These are phyloP conservation scores for Viola pubescens DNA, from an alignment of 441 rosid species.

Conservation along the genomic window DNA sequence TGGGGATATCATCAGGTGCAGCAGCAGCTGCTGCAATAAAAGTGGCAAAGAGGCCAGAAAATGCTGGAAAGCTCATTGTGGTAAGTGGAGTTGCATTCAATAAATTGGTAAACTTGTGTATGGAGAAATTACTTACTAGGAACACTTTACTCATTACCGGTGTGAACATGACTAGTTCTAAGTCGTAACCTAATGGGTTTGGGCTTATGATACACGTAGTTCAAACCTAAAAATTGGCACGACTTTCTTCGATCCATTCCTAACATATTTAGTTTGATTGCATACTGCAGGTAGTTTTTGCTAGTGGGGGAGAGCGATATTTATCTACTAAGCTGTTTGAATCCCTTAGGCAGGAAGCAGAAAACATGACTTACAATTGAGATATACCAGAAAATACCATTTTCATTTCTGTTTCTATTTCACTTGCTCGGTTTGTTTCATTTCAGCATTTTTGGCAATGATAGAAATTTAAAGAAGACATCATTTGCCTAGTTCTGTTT, in stretches of 20 bases:
- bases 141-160: background rate
- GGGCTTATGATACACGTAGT: background rate
- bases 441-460: too few species aligned
- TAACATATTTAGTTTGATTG: background rate
- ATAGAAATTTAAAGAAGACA: too few species aligned
- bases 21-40: slow-evolving; percentile 49
- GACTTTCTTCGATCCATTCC: background rate
- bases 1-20: slow-evolving; percentile 66
- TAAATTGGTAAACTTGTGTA: background rate
- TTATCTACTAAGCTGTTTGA: slow-evolving; percentile 55
- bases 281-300: slow-evolving; percentile 42
- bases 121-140: background rate
- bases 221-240: background rate
- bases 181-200: background rate
- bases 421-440: too few species aligned
- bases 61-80: slow-evolving; percentile 45
- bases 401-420: too few species aligned
- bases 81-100: slow-evolving; percentile 22
- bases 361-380: slow-evolving; percentile 29
- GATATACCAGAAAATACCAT: background rate
- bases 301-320: slow-evolving; percentile 69
- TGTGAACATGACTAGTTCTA: background rate
- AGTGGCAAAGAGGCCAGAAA: slow-evolving; percentile 46
- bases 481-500: too few species aligned
- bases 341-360: slow-evolving; percentile 45